phyloP scores from a whole-genome alignment of 2,329 filamentous ascomycete species.

The Cercospora janseana region DNA sequence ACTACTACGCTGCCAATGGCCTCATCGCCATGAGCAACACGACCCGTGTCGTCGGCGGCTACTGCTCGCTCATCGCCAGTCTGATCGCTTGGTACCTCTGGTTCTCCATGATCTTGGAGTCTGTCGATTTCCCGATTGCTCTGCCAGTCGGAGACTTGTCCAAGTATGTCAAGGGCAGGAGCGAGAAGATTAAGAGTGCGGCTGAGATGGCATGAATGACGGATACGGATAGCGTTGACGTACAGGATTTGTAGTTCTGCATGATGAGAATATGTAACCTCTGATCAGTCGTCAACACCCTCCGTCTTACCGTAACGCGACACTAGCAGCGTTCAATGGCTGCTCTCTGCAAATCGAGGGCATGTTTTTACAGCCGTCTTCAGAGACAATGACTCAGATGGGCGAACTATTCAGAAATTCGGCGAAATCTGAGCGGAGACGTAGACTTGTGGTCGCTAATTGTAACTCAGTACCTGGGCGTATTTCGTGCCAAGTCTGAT shows the following conservation, averaged over 20 bases:
- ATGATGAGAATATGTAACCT: background rate
- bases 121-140: constrained; percentile 24
- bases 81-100: constrained; percentile 24
- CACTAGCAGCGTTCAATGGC: too few species aligned
- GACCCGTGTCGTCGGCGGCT: constrained; percentile 13
- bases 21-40: constrained; percentile 8
- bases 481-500: too few species aligned
- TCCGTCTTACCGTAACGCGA: too few species aligned
- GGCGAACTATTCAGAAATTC: too few species aligned
- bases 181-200: constrained; percentile 18
- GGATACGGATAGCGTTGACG: background rate
- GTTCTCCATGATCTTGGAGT: constrained; percentile 23
- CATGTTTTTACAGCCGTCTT: too few species aligned
- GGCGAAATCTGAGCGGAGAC: too few species aligned
- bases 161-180: constrained; percentile 22
- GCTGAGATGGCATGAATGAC: constrained; percentile 17
- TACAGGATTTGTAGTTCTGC: background rate
- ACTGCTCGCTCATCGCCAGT: constrained; percentile 18
- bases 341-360: background rate
- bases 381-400: too few species aligned
- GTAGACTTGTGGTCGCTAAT: too few species aligned
- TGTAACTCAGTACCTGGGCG: too few species aligned
- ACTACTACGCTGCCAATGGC: constrained; percentile 21
- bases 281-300: too few species aligned
- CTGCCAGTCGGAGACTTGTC: constrained; percentile 26